Evolutionary conservation across 2,329 filamentous ascomycete genomes (phyloP).

Genomic region (Mycocentrospora acerina): DNA sequence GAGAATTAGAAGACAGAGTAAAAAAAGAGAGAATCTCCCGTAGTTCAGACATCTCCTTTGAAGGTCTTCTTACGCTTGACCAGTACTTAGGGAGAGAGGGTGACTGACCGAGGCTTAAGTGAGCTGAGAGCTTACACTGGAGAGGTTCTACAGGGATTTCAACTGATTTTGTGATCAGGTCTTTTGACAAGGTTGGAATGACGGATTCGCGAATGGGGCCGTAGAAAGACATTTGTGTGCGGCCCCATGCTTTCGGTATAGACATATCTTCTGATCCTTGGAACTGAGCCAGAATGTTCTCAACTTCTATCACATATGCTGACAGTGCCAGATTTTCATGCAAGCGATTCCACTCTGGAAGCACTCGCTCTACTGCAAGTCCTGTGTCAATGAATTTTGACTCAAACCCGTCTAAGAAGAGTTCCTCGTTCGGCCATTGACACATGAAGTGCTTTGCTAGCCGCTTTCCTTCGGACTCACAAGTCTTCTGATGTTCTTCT

Average conservation of each 20-base stretch:
- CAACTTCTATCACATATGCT: slow-evolving; percentile 45
- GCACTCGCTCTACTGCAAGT: slow-evolving; percentile 43
- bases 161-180: slow-evolving; percentile 13
- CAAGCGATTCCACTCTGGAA: slow-evolving; percentile 50
- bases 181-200: slow-evolving; percentile 10
- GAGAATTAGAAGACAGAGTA: slow-evolving; percentile 27
- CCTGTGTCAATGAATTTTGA: slow-evolving; percentile 38
- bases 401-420: slow-evolving; percentile 29
- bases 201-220: slow-evolving; percentile 9
- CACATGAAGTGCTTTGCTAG: slow-evolving; percentile 42
- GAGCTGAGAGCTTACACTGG: too few relatives aligned
- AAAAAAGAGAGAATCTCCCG: slow-evolving; percentile 36
- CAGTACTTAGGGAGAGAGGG: not conserved
- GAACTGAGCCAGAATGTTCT: slow-evolving; percentile 42
- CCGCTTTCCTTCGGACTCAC: slow-evolving; percentile 34
- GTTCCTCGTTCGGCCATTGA: slow-evolving; percentile 40
- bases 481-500: slow-evolving; percentile 19
- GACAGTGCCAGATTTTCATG: slow-evolving; percentile 50
- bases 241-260: slow-evolving; percentile 8
- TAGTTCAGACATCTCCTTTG: slow-evolving; percentile 20
- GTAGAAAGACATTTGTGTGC: slow-evolving; percentile 14
- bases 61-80: slow-evolving; percentile 1
- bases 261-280: slow-evolving; percentile 11
- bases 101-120: not conserved
- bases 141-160: slow-evolving; percentile 1